A percentile compares a stretch with the other conserved stretches of the same genome.
These are phyloP conservation scores for Parietaria judaica DNA, from an alignment of 306 rosid species.

Conservation along the genomic window DNA sequence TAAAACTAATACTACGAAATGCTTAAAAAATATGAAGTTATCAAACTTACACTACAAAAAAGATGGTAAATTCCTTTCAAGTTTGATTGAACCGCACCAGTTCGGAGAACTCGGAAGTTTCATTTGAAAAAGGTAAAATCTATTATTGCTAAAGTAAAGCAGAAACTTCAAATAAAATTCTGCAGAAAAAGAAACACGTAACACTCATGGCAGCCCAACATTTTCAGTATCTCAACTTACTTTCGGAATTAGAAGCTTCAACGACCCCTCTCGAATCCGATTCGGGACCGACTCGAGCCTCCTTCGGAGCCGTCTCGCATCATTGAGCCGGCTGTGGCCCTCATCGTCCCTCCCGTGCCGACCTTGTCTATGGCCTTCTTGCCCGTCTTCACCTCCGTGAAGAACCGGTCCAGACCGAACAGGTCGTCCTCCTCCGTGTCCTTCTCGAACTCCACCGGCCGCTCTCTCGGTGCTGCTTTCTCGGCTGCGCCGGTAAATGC, in stretches of 20 bases:
- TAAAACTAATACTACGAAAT: too few relatives aligned
- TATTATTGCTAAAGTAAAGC: neutral
- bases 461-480: slow-evolving; percentile 60
- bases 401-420: slow-evolving; percentile 83
- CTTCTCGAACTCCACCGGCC: slow-evolving; percentile 84
- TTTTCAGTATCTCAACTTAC: neutral
- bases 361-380: slow-evolving; percentile 73
- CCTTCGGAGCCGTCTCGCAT: slow-evolving; percentile 66
- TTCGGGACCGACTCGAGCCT: slow-evolving; percentile 69
- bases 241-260: neutral
- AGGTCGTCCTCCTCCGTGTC: slow-evolving; percentile 81
- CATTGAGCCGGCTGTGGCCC: slow-evolving; percentile 82
- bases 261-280: slow-evolving; percentile 81
- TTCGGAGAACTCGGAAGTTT: too few relatives aligned
- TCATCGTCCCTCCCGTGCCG: slow-evolving; percentile 77
- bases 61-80: too few relatives aligned
- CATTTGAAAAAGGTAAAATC: too few relatives aligned
- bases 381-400: slow-evolving; percentile 75
- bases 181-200: neutral
- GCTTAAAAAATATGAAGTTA: too few relatives aligned
- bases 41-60: too few relatives aligned
- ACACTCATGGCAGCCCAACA: neutral
- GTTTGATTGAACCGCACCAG: too few relatives aligned
- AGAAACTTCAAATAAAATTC: neutral
- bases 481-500: slow-evolving; percentile 68